Conservation (phyloP, 257 asterid genomes). For the Capsicum rhomboideum region DNA sequence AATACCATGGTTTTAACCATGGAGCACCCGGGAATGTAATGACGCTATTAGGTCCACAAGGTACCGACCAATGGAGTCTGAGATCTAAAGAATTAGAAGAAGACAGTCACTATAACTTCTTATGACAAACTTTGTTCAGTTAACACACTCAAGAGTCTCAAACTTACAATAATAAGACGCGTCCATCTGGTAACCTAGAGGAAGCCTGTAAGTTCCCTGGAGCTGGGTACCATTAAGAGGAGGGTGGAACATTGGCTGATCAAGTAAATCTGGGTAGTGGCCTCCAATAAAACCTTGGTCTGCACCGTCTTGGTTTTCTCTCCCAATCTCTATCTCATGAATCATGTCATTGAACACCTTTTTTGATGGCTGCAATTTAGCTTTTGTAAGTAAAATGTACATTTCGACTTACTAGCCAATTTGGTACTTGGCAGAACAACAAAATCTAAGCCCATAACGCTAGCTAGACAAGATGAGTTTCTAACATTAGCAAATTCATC, state of each 20-base stretch:
- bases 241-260: constrained; percentile 63
- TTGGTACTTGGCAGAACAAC: neutral
- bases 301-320: constrained; percentile 85
- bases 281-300: constrained; percentile 86
- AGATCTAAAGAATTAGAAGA: constrained; percentile 37
- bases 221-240: constrained; percentile 60
- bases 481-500: neutral
- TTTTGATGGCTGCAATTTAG: constrained; percentile 59
- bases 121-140: neutral
- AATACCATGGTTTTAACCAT: constrained; percentile 96
- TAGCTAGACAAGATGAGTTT: neutral
- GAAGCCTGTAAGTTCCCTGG: constrained; percentile 72
- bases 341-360: constrained; percentile 71
- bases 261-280: constrained; percentile 70
- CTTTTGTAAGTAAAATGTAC: neutral
- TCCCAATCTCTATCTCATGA: constrained; percentile 50
- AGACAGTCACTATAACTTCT: neutral
- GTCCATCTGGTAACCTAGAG: constrained; percentile 95
- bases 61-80: constrained; percentile 79
- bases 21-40: constrained; percentile 84
- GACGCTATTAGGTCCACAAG: constrained; percentile 89
- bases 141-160: neutral
- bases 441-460: neutral
- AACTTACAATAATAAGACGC: constrained; percentile 90
- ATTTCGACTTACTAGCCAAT: neutral